Percentiles rank a stretch among this genome's conserved stretches.
Evolutionary conservation across 108 stramenopile species (phyloP).

Genomic region (Fragilaria crotonensis): DNA sequence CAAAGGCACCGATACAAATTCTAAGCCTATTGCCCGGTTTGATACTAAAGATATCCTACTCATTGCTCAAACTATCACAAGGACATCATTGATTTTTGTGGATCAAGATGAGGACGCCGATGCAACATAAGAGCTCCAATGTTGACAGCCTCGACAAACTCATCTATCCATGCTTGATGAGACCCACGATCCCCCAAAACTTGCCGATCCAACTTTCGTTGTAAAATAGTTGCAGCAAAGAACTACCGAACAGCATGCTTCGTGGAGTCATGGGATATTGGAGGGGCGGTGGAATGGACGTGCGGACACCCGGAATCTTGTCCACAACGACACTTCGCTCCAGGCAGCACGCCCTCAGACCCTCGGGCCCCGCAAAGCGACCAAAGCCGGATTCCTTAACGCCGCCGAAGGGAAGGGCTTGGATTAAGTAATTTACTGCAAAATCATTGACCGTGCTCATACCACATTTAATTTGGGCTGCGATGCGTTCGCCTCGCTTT

Average conservation of each 20-base stretch:
- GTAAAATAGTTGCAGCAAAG: conserved; percentile 76
- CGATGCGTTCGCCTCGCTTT: conserved; percentile 72
- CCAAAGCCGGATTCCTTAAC: conserved; percentile 96
- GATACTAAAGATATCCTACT: too few species aligned
- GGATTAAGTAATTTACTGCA: conserved; percentile 92
- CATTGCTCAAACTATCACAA: too few species aligned
- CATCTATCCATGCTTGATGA: conserved; percentile 69
- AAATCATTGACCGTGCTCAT: conserved; percentile 99
- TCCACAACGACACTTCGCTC: conserved; percentile 86
- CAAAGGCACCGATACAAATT: too few species aligned
- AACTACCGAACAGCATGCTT: conserved; percentile 62
- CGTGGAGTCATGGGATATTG: conserved; percentile 82
- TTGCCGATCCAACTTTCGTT: conserved; percentile 59
- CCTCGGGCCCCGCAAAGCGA: conserved; percentile 97
- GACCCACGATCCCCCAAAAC: conserved; percentile 54
- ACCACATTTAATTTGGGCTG: conserved; percentile 80
- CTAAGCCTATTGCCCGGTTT: too few species aligned
- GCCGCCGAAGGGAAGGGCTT: conserved; percentile 97
- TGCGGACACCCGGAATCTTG: conserved; percentile 78
- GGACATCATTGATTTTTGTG: too few species aligned
- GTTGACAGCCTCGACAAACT: too few species aligned
- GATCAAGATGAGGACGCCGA: too few species aligned
- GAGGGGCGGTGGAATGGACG: conserved; percentile 81
- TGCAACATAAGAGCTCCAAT: too few species aligned
- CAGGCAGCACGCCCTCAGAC: conserved; percentile 91